Evolutionary conservation across 352 stramenopile species (phyloP), one percentile per base, ranked within the genome.

Genomic region (Phytopythium ostracodes): DNA sequence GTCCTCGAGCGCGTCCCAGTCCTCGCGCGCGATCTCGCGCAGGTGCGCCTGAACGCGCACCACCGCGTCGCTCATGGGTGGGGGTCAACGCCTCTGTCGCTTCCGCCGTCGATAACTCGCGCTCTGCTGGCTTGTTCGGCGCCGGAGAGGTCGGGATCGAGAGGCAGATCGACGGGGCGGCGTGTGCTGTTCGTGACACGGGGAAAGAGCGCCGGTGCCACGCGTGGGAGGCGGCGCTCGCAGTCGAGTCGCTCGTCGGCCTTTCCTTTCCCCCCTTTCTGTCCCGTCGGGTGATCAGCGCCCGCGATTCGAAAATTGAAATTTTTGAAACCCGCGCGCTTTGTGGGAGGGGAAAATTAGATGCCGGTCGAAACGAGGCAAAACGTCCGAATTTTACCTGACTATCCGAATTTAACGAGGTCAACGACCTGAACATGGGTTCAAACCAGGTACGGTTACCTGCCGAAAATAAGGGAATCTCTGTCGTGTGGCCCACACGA

Each of bases 51-150:
- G 79, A 59, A 89, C 75, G 67, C 75, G 79, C 62, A 81, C 68
- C 64, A 90, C 80, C 59, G 78, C 80, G 63, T 92, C 83, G 38
- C 80, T 71, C 80, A 92, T 90, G 15, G 42, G 29, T n/a, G n/a
- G n/a, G n/a, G n/a, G n/a, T n/a, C n/a, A n/a, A n/a, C n/a, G n/a
- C n/a, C n/a, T n/a, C n/a, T n/a, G n/a, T n/a, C n/a, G n/a, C n/a
- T n/a, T n/a, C n/a, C n/a, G n/a, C n/a, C 29, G 29, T 33, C 29
- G 29, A 3, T 33, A 33, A 7, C 47, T 47, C 35, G 29, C 20
- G 29, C 24, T 52, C 22, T 35, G 24, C 55, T 25, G 12, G 18
- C 49, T 25, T 22, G 17, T 31, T 54, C 15, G 52, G n/a, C 33
- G 52, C 33, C 52, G 24, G 24, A n/a, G 24, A 35, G 46, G 46